Conservation (phyloP, 176 grass and related monocot genomes). For the Aechmea fasciata region DNA sequence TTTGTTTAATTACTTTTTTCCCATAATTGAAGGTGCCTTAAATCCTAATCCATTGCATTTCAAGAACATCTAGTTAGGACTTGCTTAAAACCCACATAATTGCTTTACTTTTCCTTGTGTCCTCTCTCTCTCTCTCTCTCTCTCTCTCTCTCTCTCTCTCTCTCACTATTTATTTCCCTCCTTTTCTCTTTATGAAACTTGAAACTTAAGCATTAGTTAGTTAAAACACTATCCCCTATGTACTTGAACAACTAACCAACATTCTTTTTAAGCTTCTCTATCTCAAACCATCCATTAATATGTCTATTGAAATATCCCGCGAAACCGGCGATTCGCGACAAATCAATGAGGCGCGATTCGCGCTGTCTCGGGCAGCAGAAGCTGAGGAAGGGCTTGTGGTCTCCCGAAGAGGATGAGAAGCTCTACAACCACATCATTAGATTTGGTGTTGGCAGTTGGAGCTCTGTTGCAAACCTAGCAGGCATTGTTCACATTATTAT, state of each 20-base stretch:
- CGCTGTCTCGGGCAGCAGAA: slow-evolving; percentile 48
- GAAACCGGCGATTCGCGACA: not conserved
- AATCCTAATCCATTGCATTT: slow-evolving; percentile 53
- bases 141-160: not conserved
- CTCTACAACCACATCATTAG: slow-evolving; percentile 88
- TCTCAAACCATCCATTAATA: not conserved
- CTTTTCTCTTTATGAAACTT: not conserved
- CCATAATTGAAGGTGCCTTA: slow-evolving; percentile 42
- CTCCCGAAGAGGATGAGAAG: slow-evolving; percentile 89
- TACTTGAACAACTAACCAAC: too few relatives aligned
- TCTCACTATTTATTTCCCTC: not conserved
- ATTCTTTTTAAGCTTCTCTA: too few relatives aligned
- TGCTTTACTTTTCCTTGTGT: slow-evolving; percentile 16
- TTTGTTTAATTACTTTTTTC: slow-evolving; percentile 7
- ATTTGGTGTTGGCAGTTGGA: slow-evolving; percentile 83
- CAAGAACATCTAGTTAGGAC: slow-evolving; percentile 11
- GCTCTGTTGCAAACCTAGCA: slow-evolving; percentile 73
- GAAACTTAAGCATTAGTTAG: not conserved
- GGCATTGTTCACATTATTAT: slow-evolving; percentile 26
- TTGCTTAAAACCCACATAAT: slow-evolving; percentile 79
- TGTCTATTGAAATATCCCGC: too few relatives aligned
- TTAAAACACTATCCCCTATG: not conserved
- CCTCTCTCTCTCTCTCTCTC: not conserved
- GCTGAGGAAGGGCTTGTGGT: slow-evolving; percentile 84
- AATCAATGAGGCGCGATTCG: slow-evolving; percentile 49